phyloP scores from a whole-genome alignment of 495 filamentous ascomycete species.

The Rhypophila decipiens region DNA sequence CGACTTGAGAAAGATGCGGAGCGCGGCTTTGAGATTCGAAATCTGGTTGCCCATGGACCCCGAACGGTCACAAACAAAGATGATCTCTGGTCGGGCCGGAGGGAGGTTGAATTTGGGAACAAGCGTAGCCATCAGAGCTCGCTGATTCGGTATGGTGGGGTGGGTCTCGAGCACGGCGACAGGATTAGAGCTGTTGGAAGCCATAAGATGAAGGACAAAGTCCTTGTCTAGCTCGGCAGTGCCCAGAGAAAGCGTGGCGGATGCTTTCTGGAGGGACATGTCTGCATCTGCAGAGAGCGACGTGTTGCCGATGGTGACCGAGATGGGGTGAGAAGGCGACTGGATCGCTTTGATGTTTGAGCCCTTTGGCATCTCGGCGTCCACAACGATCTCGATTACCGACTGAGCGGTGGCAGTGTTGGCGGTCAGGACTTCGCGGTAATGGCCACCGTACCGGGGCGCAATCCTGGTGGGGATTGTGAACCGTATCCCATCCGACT shows the following conservation, averaged over 20 bases:
- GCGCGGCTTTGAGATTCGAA: conserved; percentile 46
- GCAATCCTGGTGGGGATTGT: conserved; percentile 58
- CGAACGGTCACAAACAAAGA: conserved; percentile 65
- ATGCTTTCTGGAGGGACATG: conserved; percentile 50
- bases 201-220: conserved; percentile 50
- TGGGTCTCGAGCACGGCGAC: conserved; percentile 59
- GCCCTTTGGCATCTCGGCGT: conserved; percentile 50
- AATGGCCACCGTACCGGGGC: conserved; percentile 54
- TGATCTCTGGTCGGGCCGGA: conserved; percentile 50
- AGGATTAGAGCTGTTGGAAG: conserved; percentile 49
- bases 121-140: conserved; percentile 60
- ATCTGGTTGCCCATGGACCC: conserved; percentile 60
- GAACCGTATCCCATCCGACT: conserved; percentile 55
- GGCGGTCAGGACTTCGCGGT: conserved; percentile 19
- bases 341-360: conserved; percentile 52
- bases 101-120: conserved; percentile 60
- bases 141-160: conserved; percentile 51
- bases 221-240: conserved; percentile 42
- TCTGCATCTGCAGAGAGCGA: conserved; percentile 34
- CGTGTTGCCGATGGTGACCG: conserved; percentile 53
- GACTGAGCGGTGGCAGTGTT: conserved; percentile 9
- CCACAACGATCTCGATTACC: conserved; percentile 54
- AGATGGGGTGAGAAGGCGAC: conserved; percentile 62
- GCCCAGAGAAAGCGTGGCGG: conserved; percentile 51
- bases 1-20: conserved; percentile 64